Percentiles rank a stretch among this genome's conserved stretches.
Evolutionary conservation across 257 asterid genomes (phyloP).

Genomic region (Fraxinus quadrangulata): DNA sequence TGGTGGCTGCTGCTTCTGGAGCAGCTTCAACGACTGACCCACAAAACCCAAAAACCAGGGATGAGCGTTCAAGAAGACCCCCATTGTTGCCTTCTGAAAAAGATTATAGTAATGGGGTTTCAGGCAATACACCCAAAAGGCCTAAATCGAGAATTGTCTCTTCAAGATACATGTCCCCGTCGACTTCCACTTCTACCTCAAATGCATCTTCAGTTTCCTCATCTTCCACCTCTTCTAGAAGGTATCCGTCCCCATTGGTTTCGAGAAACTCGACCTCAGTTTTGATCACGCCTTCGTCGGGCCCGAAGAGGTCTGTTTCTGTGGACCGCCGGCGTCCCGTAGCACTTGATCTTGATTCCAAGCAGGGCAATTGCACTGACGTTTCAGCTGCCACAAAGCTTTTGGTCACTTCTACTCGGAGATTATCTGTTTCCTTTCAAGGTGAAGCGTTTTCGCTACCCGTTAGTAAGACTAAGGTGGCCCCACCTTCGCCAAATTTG

Average conservation of each 20-base stretch:
- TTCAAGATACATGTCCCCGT: slow-evolving; percentile 91
- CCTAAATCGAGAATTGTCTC: slow-evolving; percentile 79
- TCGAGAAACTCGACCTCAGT: slow-evolving; percentile 56
- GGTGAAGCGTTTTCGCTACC: slow-evolving; percentile 90
- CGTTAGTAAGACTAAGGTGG: slow-evolving; percentile 72
- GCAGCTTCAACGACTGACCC: slow-evolving; percentile 66
- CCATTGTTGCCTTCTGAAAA: slow-evolving; percentile 89
- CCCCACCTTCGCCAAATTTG: slow-evolving; percentile 72
- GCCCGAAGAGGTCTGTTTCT: slow-evolving; percentile 79
- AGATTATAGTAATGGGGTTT: slow-evolving; percentile 56
- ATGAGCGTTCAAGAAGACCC: slow-evolving; percentile 56
- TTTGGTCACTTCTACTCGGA: slow-evolving; percentile 76
- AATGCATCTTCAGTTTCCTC: slow-evolving; percentile 72
- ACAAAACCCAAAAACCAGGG: slow-evolving; percentile 48
- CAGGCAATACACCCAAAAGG: slow-evolving; percentile 45
- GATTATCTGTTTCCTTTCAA: slow-evolving; percentile 91
- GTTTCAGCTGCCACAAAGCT: slow-evolving; percentile 75
- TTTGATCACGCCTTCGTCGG: slow-evolving; percentile 47
- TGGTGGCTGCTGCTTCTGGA: slow-evolving; percentile 92
- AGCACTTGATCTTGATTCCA: slow-evolving; percentile 63
- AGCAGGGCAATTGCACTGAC: slow-evolving; percentile 47
- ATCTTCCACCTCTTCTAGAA: slow-evolving; percentile 63
- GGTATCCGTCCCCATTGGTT: slow-evolving; percentile 70
- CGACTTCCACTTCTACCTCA: slow-evolving; percentile 72
- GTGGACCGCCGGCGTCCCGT: slow-evolving; percentile 73